Conservation (phyloP, 1,284 basidiomycete species). For the Stereum hirsutum region DNA sequence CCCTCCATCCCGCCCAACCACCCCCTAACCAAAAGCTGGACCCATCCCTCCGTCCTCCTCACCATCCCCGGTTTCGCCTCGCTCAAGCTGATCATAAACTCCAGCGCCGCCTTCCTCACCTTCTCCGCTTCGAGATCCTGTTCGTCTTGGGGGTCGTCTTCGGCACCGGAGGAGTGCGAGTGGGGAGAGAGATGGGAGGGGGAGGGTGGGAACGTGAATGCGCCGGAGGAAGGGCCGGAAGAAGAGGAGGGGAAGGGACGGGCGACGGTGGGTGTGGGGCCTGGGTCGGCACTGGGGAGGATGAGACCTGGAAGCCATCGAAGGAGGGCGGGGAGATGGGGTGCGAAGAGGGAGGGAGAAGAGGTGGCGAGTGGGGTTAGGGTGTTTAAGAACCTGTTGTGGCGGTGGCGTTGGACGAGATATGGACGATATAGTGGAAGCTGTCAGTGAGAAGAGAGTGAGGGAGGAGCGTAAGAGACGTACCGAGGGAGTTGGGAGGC, state of each 20-base stretch:
- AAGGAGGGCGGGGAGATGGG: slow-evolving; percentile 53
- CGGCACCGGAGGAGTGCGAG: slow-evolving; percentile 12
- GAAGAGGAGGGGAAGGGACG: slow-evolving; percentile 44
- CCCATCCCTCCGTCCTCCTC: slow-evolving; percentile 58
- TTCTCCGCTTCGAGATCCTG: slow-evolving; percentile 44
- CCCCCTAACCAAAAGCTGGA: slow-evolving; percentile 53
- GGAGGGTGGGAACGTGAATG: slow-evolving; percentile 48
- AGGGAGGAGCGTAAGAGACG: no score
- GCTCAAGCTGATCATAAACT: slow-evolving; percentile 70
- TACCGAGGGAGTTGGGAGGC: slow-evolving; percentile 46
- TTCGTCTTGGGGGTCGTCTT: no score
- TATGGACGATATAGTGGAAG: no score
- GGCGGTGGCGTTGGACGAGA: no score
- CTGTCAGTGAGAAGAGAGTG: no score
- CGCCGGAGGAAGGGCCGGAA: no score
- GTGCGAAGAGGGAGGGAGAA: slow-evolving; percentile 57
- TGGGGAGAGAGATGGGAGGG: slow-evolving; percentile 14
- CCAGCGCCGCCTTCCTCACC: slow-evolving; percentile 54
- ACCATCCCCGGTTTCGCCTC: slow-evolving; percentile 64
- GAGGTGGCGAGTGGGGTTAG: slow-evolving; percentile 65
- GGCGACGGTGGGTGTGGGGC: slow-evolving; percentile 66
- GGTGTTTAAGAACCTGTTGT: slow-evolving; percentile 54
- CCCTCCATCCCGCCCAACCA: slow-evolving; percentile 76
- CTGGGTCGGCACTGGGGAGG: slow-evolving; percentile 53
- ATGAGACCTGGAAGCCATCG: slow-evolving; percentile 59